A percentile compares a stretch with the other conserved stretches of the same genome.
Evolutionary conservation across 1,139 yeast genomes (phyloP).

Genomic region (Geotrichum siamense): DNA sequence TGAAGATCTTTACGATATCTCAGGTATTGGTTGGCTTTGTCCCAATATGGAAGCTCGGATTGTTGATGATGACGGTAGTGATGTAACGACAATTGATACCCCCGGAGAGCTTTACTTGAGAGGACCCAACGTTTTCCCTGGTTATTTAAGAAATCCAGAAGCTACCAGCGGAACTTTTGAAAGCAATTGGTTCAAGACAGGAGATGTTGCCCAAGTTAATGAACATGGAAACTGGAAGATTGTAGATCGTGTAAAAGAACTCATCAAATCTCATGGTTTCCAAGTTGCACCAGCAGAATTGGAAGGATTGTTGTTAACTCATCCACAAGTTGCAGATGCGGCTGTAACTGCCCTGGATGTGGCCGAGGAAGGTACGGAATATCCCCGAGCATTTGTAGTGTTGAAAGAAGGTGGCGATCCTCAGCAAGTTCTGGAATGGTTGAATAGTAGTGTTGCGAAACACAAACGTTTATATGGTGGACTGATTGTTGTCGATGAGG

Average conservation of each 20-base stretch:
- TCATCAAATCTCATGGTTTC: conserved; percentile 77
- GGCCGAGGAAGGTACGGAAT: conserved; percentile 32
- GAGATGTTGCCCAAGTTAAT: conserved; percentile 60
- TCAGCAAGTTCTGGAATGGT: conserved; percentile 28
- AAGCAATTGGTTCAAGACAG: conserved; percentile 73
- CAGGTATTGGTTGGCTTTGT: conserved; percentile 24
- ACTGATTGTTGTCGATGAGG: conserved; percentile 25
- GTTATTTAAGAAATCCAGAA: conserved; percentile 50
- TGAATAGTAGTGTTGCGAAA: conserved; percentile 33
- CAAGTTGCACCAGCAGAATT: conserved; percentile 77
- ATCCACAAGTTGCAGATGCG: conserved; percentile 31
- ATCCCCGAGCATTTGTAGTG: conserved; percentile 35
- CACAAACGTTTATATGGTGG: conserved; percentile 37
- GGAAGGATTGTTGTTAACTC: conserved; percentile 53
- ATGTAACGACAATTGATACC: conserved; percentile 29
- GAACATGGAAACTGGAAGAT: conserved; percentile 49
- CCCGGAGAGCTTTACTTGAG: conserved; percentile 58
- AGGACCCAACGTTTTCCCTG: conserved; percentile 61
- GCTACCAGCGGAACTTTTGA: conserved; percentile 51
- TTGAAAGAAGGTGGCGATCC: conserved; percentile 22
- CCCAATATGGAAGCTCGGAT: conserved; percentile 25
- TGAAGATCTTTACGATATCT: conserved; percentile 18
- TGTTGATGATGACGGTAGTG: conserved; percentile 35
- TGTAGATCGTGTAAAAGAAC: conserved; percentile 71
- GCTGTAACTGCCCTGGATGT: conserved; percentile 35